Evolutionary conservation across 2,329 filamentous ascomycete genomes (phyloP), one percentile per base, ranked within the genome.

Genomic region (Diaporthe amygdali): DNA sequence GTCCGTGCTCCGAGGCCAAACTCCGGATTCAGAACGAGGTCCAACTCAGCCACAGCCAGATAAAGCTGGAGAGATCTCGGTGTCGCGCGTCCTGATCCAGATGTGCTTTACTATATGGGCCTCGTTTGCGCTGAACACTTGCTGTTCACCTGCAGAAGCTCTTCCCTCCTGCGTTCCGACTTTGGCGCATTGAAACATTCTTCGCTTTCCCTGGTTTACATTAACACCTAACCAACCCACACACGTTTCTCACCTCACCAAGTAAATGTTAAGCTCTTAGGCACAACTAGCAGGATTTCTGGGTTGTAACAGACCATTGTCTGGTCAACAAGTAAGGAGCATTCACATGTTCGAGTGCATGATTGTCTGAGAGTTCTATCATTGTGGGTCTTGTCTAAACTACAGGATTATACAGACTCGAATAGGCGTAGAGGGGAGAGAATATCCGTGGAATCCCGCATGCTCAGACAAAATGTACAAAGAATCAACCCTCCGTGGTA

Each of bases 331-430:
- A 12, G 9, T 9, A 46, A 14, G 56, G 17, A 22, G 10, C 15
- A 5, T 25, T n/a, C 7, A 8, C 44, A 25, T 7, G 9, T n/a
- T 7, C 14, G 25, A 49, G 8, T 41, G 8, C 27, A 5, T 52
- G 5, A 30, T 37, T 4, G 41, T 66, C 37, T 59, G 37, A 46
- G 41, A 49, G n/a, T 46, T 72, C 72, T 74, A 73, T 74, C 70
- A 64, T 71, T 74, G 61, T 55, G 63, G 66, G 61, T 71, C 64
- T 72, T 72, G 70, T 76, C 74, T 78, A 77, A 76, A 76, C 54
- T 78, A 79, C 76, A 78, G 72, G 71, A 73, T 74, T 66, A 72
- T 73, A 78, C 75, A 76, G 76, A 34, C 69, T 69, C 56, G 73
- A 68, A 76, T 76, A 34, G 34, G 49, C 17, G 64, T 71, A 74